Evolutionary conservation across 805 yeast genomes (phyloP), one percentile per base, ranked within the genome.

Genomic region (Wickerhamiella bombiphila): DNA sequence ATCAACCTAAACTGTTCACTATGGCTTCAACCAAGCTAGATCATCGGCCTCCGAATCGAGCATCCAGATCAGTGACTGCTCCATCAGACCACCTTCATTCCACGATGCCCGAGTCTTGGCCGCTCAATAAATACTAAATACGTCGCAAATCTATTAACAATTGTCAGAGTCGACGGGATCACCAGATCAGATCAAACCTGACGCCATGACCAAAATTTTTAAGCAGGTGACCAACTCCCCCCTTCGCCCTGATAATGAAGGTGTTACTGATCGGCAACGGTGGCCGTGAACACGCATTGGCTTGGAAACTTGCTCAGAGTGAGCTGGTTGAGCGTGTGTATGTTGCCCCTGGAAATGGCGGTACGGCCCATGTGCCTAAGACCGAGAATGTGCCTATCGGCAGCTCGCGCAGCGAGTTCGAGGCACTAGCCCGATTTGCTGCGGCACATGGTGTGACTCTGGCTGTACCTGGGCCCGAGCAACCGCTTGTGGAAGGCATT

Each of bases 391-490:
- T 91, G 33, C 67, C 78, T 41, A 73, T 82, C 55, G 74, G 74
- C 26, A 68, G 80, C 5, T 58, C 73, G 19, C 71, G 74, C 42
- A 61, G 60, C n/a, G 78, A 85, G 48, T 91, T 91, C 51, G 68
- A 67, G 1, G 60, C 63, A 22, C 68, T 91, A 43, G 81, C 74
- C 40, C 63, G 74, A 41, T 86, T 86, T 59, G 94, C 96, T 4
- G 55, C 66, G 13, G 70, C 70, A 21, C 64, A 86, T 39, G 50
- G 69, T 4, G 69, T 91, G 38, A 69, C 66, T 36, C 65, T 91
- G 40, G 97, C 83, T 4, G 67, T 91, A 32, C 97, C 98, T 26
- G 99, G 99, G 24, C 99, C 99, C n/a, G 99, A 91, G 61, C 94
- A 85, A 62, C 97, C 98, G 26, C 67, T 93, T 44, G 96, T 93